Conservation (phyloP, 306 rosid species). For the Coriaria nepalensis region DNA sequence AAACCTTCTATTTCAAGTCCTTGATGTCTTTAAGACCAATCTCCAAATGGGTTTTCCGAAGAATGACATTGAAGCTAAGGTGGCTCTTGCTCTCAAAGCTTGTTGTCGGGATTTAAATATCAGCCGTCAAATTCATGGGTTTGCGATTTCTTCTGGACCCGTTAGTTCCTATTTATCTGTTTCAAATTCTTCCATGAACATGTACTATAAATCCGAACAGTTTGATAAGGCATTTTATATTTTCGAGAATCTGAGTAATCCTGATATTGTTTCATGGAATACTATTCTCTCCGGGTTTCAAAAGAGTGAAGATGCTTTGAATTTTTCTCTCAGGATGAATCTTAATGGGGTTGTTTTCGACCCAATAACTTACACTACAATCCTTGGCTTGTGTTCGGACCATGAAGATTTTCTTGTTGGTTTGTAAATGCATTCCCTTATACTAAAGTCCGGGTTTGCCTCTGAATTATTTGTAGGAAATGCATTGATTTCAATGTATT, state of each 20-base stretch:
- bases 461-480: constrained; percentile 62
- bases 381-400: constrained; percentile 50
- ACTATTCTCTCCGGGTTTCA: constrained; percentile 64
- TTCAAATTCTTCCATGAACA: constrained; percentile 65
- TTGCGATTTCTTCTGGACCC: constrained; percentile 36
- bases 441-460: constrained; percentile 39
- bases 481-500: constrained; percentile 63
- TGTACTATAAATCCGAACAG: constrained; percentile 55
- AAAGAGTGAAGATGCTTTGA: constrained; percentile 43
- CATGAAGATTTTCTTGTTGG: constrained; percentile 43
- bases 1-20: constrained; percentile 33
- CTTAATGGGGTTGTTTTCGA: constrained; percentile 42
- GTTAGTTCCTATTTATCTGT: constrained; percentile 23
- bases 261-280: constrained; percentile 75
- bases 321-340: constrained; percentile 47
- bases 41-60: constrained; percentile 17
- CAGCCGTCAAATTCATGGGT: constrained; percentile 53
- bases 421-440: constrained; percentile 49
- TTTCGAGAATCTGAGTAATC: constrained; percentile 38
- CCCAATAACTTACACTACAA: constrained; percentile 47
- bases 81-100: constrained; percentile 62
- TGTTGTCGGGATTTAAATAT: constrained; percentile 38
- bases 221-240: constrained; percentile 31
- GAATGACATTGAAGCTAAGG: constrained; percentile 31
- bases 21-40: constrained; percentile 31